Percentiles rank a stretch among this genome's conserved stretches.
These are phyloP conservation scores for Allium sativum DNA, from an alignment of 106 monocot genomes.

Conservation along the genomic window DNA sequence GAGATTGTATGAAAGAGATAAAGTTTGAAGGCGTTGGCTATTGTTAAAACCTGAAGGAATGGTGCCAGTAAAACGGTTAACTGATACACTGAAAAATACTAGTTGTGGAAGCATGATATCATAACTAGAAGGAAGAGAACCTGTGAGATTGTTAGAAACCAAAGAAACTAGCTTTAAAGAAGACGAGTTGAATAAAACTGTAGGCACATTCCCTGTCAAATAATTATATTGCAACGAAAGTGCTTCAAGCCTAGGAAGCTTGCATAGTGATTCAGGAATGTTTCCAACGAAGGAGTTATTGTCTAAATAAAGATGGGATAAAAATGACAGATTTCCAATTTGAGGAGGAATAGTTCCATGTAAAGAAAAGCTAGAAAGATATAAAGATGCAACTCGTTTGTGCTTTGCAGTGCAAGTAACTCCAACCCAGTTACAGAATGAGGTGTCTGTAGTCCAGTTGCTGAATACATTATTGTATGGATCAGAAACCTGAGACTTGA, in stretches of 20 bases:
- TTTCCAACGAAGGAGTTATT: constrained; percentile 4
- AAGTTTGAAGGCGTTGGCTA: not conserved
- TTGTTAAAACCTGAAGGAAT: not conserved
- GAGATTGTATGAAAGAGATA: not conserved
- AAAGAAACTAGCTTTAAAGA: not conserved
- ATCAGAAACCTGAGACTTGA: constrained; percentile 22
- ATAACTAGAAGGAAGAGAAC: constrained; percentile 1
- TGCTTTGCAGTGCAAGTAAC: constrained; percentile 5
- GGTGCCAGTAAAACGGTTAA: not conserved
- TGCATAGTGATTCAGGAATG: constrained; percentile 10
- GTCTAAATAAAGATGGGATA: not conserved
- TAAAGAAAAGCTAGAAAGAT: constrained; percentile 4
- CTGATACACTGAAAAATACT: not conserved
- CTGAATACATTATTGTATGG: constrained; percentile 11
- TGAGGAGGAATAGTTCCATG: constrained; percentile 10
- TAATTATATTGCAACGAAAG: constrained; percentile 1
- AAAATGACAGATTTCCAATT: constrained; percentile 13
- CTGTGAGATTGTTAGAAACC: constrained; percentile 6
- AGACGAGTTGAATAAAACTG: constrained; percentile 13
- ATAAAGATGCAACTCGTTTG: constrained; percentile 2
- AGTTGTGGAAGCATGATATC: not conserved
- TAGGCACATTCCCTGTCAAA: constrained; percentile 11
- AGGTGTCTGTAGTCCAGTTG: constrained; percentile 7
- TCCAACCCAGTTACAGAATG: constrained; percentile 16
- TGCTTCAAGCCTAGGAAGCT: constrained; percentile 3